Base-by-base conservation (phyloP, 805 yeast species). In the Metschnikowia koreensis region DNA sequence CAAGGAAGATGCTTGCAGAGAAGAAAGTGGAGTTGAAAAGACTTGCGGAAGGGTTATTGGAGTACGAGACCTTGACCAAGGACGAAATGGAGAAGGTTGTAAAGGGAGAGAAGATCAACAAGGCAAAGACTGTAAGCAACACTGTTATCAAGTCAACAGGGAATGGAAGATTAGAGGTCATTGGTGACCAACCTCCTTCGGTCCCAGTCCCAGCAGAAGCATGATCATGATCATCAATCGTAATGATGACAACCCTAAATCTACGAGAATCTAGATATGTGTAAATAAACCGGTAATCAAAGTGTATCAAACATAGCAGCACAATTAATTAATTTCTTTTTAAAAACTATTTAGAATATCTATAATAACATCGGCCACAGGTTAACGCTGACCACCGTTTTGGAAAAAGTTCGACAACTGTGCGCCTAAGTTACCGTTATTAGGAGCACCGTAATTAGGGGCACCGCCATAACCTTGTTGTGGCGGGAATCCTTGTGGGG, bases 1-100 rank as follows among this genome's bases (percentile, higher is more conserved):
- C 97, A 1, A 80, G 94, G 60, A 68, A 73, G 47, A 60, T 93
- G 67, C 76, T 94, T 57, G 67, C 69, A 17, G 86, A 81, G 6
- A 84, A 79, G 64, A 76, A 79, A 45, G 68, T 75, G 15, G 98
- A 94, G 67, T 79, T 94, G 61, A 84, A 85, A 66, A 78, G 97
- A 60, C 77, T 94, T 55, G 99, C 99, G 0, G 89, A 89, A 66
- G 99, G 97, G 4, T 78, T 94, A 58, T 77, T 94, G 55, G 97
- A 94, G 69, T 96, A 92, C 71, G 99, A 94, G 75, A 94, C 99
- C 0, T 79, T 94, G 60, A 93, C 87, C 41, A 86, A 86, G 56
- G 93, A 85, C 31, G 99, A 94, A 68, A 93, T 94, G 77, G 93
- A 87, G 65, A 83, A 82, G 62, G 81, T 94, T 45, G 90, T 90